Evolutionary conservation across 495 filamentous ascomycete genomes (phyloP), one percentile per base, ranked within the genome.

Genomic region (Apiosordaria backusii): DNA sequence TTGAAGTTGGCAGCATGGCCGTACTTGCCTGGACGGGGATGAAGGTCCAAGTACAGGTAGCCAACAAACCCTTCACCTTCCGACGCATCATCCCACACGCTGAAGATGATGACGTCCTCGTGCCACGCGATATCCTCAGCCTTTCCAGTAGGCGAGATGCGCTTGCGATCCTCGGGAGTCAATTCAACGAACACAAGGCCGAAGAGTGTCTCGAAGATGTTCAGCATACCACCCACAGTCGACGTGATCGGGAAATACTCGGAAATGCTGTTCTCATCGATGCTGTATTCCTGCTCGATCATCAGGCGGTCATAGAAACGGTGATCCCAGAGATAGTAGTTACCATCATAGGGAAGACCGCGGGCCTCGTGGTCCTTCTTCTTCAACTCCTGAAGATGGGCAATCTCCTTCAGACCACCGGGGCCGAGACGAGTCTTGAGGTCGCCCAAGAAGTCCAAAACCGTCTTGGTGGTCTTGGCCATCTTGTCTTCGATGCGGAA

Each of bases 401-500:
- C 78, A 61, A 89, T 87, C 77, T 99, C 95, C 74, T 89, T 86
- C 70, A 82, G 75, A 18, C 94, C 95, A 24, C 93, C 94, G 18
- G 89, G 84, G 1, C 88, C 84, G 60, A 99, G 80, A 54, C 90
- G 86, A 13, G 78, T 77, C 64, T 92, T 87, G 69, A 99, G 81
- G 76, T 96, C 94, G 6, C 83, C 86, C 21, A 99, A 77, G 77
- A 99, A 97, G 62, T 86, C 85, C 71, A 93, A 81, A 0, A 99
- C 96, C 0, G 89, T 92, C 78, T 92, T 86, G 0, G 93, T 88
- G 0, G 87, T 90, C 83, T 98, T 97, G 64, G 93, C 93, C 96
- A 99, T 99, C 85, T 97, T 97, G 66, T 95, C 91, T 76, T 97
- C 94, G 57, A 99, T 90, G 35, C 86, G 84, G 83, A 97, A 93